Base-by-base conservation (phyloP, 2,329 filamentous ascomycete genomes). In the Xylariaceae sp. region DNA sequence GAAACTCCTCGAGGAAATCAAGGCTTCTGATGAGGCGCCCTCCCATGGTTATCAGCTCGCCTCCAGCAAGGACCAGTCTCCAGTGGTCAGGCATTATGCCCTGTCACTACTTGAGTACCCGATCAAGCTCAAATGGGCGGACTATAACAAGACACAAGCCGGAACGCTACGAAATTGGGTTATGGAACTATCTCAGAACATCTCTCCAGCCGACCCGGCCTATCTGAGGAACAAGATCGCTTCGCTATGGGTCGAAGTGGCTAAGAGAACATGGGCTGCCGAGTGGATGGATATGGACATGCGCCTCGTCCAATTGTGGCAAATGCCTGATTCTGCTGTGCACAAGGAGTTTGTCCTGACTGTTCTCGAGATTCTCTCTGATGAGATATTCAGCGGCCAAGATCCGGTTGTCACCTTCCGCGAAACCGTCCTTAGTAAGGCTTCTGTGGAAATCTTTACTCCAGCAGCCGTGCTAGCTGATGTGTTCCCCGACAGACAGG, bases 241-340 rank as follows among this genome's bases (percentile, higher is more conserved):
- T 19, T 86, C 95, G 65, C 69, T 98, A 47, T 98, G 93, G 93
- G 87, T 90, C 7, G 93, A 97, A 64, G 74, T 95, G 39, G 89
- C 90, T 31, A 97, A 97, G 70, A 79, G 91, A 55, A 87, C 81
- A 60, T 98, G 93, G 93, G 88, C 78, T n/a, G 74, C 80, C 24
- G 86, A 93, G 47, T 98, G 94, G 93, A 82, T 86, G 71, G 83
- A 94, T 59, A 95, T 98, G 91, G 94, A 98, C 62, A 69, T 81
- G 49, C 75, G 87, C 58, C 75, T 98, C 41, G 79, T 90, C 34
- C 78, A 81, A 55, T 73, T 97, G 16, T 98, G 93, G 93, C 83
- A 89, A 62, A 64, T 75, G 13, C 73, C 73, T 15, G 76, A 79
- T 49, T 77, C 77, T 19, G 66, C 74, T 24, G 76, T 77, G 7